Percentiles rank a stretch among this genome's conserved stretches.
Evolutionary conservation across 1,284 basidiomycete genomes (phyloP).

Genomic region (Pyrrhoderma noxium): DNA sequence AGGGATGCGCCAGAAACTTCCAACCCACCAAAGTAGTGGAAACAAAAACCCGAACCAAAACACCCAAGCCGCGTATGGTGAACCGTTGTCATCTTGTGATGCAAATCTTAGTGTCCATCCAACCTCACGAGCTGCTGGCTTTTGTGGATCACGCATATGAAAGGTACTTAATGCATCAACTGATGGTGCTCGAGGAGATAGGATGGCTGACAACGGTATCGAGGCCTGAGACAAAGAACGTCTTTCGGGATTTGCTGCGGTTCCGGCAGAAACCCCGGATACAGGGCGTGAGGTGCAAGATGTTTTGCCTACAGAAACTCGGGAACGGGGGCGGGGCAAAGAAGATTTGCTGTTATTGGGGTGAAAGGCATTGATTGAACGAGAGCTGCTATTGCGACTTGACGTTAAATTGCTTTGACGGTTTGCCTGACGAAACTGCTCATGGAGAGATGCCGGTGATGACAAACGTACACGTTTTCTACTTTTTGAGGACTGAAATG

Average conservation of each 20-base stretch:
- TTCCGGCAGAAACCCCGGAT: slow-evolving; percentile 36
- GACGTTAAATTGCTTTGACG: slow-evolving; percentile 44
- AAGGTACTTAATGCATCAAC: slow-evolving; percentile 48
- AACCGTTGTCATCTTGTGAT: slow-evolving; percentile 48
- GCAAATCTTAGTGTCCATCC: slow-evolving; percentile 52
- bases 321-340: slow-evolving; percentile 16
- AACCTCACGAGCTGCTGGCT: slow-evolving; percentile 50
- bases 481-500: slow-evolving; percentile 17
- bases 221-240: slow-evolving; percentile 41
- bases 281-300: slow-evolving; percentile 20
- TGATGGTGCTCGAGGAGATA: slow-evolving; percentile 70
- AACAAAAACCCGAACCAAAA: slow-evolving; percentile 69
- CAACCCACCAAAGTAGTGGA: slow-evolving; percentile 74
- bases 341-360: slow-evolving; percentile 22
- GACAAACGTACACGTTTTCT: slow-evolving; percentile 21
- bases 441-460: slow-evolving; percentile 15
- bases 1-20: slow-evolving; percentile 52
- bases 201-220: slow-evolving; percentile 68
- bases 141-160: slow-evolving; percentile 73
- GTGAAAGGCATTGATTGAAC: slow-evolving; percentile 31
- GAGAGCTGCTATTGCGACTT: slow-evolving; percentile 36
- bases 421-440: slow-evolving; percentile 17
- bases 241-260: not conserved
- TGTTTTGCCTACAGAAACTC: not conserved
- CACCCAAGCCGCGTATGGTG: slow-evolving; percentile 63